Evolutionary conservation across 2,329 filamentous ascomycete species (phyloP).

Genomic region (Fusarium fracticaudum): DNA sequence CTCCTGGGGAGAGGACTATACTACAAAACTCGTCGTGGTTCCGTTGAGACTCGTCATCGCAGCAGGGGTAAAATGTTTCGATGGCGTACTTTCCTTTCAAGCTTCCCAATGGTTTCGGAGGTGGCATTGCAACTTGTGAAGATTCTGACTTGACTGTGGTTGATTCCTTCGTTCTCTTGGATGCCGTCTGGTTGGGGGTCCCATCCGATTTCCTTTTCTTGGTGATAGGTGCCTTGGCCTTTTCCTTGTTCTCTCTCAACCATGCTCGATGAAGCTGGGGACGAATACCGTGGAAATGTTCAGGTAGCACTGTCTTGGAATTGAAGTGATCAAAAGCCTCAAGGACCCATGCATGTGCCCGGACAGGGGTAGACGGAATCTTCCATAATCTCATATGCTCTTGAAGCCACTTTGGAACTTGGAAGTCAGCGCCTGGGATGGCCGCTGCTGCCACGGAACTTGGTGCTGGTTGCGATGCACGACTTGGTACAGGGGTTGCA

Average conservation of each 20-base stretch:
- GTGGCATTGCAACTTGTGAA: background rate
- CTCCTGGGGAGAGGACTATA: background rate
- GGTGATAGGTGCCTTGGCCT: accelerated
- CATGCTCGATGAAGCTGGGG: background rate
- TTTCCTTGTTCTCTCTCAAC: background rate
- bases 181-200: accelerated
- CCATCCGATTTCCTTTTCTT: background rate
- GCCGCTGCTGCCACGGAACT: no score
- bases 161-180: background rate
- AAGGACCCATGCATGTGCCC: background rate
- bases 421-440: background rate
- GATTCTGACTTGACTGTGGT: background rate
- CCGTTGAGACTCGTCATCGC: background rate
- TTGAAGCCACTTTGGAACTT: background rate
- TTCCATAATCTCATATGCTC: background rate
- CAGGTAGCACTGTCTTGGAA: background rate
- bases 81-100: background rate
- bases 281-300: background rate
- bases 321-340: background rate
- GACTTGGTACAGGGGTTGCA: background rate
- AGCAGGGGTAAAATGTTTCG: background rate
- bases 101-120: background rate
- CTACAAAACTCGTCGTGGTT: background rate
- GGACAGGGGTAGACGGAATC: background rate
- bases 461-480: background rate